Evolutionary conservation across 345 rosid species (phyloP), one percentile per base, ranked within the genome.

Genomic region (Citropsis articulata): DNA sequence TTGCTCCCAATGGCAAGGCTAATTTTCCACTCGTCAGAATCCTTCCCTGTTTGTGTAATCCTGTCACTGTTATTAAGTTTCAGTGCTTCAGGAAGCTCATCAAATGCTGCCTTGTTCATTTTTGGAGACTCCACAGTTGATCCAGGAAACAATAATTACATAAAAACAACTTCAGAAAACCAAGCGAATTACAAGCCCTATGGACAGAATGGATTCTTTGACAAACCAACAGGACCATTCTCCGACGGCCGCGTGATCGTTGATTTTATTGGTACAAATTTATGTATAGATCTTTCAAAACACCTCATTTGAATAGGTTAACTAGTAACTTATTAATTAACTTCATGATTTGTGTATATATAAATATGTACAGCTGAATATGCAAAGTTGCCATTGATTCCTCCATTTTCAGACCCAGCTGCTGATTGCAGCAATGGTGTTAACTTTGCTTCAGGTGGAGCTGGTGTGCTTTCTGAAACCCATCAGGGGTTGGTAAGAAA

Each of bases 101-200:
- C 27, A 21, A 4, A 27, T 19, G 1, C 36, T 56, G 86, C 89
- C 0, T 80, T 87, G 48, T 89, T 89, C 82, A 77, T 87, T 67
- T 89, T 89, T 25, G 92, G 92, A 9, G 90, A 87, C 82, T 89
- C 92, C 75, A 71, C 81, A 1, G 90, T 86, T 1, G 90, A 89
- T 75, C 73, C 77, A 4, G 90, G 90, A 61, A 87, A 89, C 88
- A 89, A 87, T 75, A 86, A 87, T n/a, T 84, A 86, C 83, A 85
- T 87, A 83, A 40, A 73, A 12, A 87, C 88, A 12, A 56, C 42
- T 42, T 80, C 87, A 7, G 87, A 86, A 12, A 83, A 83, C 79
- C 82, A 77, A 22, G 89, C 92, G 16, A 75, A 86, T 81, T 57
- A 66, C 33, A 62, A 78, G 71, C 90, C 92, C 2, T 89, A 87